These are phyloP conservation scores for Plantago rigida DNA, from an alignment of 305 asterid species.

Conservation along the genomic window DNA sequence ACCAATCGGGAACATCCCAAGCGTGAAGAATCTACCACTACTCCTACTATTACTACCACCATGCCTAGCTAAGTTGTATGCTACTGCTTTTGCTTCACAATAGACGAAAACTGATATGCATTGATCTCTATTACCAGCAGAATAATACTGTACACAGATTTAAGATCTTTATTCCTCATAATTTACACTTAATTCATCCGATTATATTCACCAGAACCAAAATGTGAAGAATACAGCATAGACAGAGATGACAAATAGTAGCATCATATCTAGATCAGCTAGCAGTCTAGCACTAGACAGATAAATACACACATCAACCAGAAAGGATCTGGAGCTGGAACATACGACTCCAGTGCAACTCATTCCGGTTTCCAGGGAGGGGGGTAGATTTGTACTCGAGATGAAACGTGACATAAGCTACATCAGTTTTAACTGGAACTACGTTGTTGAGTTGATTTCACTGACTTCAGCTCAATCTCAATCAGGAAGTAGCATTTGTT, in stretches of 20 bases:
- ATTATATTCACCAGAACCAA: not conserved
- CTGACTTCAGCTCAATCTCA: conserved; percentile 33
- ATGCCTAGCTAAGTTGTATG: too few species aligned
- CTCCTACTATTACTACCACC: too few species aligned
- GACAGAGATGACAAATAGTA: not conserved
- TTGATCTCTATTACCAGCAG: not conserved
- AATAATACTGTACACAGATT: not conserved
- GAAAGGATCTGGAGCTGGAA: not conserved
- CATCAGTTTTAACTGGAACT: conserved; percentile 14
- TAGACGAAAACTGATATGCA: not conserved
- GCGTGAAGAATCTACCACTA: too few species aligned
- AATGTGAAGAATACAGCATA: not conserved
- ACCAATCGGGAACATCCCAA: too few species aligned
- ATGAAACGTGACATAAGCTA: not conserved
- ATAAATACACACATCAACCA: not conserved
- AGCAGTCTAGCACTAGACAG: not conserved
- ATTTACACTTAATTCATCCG: not conserved
- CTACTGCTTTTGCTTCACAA: too few species aligned
- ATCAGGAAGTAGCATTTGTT: conserved; percentile 36
- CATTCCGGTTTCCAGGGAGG: not conserved
- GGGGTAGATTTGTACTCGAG: conserved; percentile 3
- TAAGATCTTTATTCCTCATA: not conserved
- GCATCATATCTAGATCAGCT: not conserved
- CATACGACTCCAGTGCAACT: not conserved
- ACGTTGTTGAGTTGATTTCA: conserved; percentile 18